Conservation (phyloP, 495 filamentous ascomycete species). For the Pseudoneurospora amorphoporcata region DNA sequence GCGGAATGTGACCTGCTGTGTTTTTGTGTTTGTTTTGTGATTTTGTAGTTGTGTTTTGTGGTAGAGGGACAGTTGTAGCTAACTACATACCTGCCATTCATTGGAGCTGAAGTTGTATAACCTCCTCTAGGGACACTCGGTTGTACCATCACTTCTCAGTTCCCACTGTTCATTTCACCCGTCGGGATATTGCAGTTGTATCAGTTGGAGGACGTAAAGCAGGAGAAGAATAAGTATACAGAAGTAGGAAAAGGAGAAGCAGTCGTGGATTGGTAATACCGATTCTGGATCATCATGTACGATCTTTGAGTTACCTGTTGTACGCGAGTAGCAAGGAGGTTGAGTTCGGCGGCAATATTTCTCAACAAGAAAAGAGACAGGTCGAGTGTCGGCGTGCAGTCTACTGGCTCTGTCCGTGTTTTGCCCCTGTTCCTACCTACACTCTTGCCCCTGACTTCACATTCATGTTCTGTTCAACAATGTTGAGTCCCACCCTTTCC, state of each 20-base stretch:
- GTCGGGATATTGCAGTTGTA: background rate
- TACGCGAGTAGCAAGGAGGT: background rate
- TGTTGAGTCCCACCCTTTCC: background rate
- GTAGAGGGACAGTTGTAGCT: background rate
- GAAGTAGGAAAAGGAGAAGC: too few species aligned
- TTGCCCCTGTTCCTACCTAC: background rate
- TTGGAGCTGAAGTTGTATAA: background rate
- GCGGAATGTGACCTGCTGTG: background rate
- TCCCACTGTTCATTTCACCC: background rate
- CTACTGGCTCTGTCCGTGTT: background rate
- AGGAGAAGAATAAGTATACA: background rate
- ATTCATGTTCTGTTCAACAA: background rate
- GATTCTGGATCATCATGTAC: background rate
- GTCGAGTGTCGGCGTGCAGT: too few species aligned
- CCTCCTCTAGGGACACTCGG: background rate
- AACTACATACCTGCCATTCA: background rate
- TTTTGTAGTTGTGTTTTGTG: background rate
- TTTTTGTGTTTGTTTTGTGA: background rate
- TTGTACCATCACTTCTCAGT: background rate
- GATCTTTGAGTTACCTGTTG: background rate
- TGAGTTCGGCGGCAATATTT: background rate
- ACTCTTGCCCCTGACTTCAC: background rate
- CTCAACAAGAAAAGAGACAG: too few species aligned
- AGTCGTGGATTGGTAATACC: background rate
- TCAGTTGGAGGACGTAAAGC: background rate